phyloP scores from a whole-genome alignment of 495 filamentous ascomycete genomes.

The Talaromyces proteolyticus region DNA sequence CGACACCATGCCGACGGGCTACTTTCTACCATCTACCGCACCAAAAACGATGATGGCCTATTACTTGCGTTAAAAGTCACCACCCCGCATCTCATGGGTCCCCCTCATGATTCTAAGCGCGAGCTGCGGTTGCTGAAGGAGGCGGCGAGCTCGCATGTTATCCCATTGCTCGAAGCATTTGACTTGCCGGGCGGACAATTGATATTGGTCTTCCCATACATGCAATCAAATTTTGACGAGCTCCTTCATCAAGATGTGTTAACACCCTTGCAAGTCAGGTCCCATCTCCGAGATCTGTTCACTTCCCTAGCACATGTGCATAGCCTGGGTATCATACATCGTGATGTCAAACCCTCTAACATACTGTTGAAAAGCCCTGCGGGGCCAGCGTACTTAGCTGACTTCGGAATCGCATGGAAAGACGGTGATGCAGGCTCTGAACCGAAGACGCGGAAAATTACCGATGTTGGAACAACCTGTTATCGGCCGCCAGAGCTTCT shows the following conservation, averaged over 20 bases:
- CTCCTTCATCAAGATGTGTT: slow-evolving; percentile 49
- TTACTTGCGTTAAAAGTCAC: slow-evolving; percentile 84
- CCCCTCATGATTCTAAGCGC: slow-evolving; percentile 73
- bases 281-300: slow-evolving; percentile 62
- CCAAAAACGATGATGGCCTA: slow-evolving; percentile 24
- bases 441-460: slow-evolving; percentile 63
- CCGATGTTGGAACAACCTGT: slow-evolving; percentile 87
- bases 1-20: slow-evolving; percentile 67
- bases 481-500: slow-evolving; percentile 89
- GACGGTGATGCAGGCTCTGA: slow-evolving; percentile 56
- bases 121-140: slow-evolving; percentile 68
- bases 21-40: slow-evolving; percentile 77
- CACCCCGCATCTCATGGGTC: slow-evolving; percentile 59
- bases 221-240: slow-evolving; percentile 61
- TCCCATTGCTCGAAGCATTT: slow-evolving; percentile 68
- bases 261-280: slow-evolving; percentile 33
- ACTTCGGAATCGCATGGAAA: slow-evolving; percentile 91
- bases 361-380: slow-evolving; percentile 62
- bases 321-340: slow-evolving; percentile 70
- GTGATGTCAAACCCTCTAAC: slow-evolving; percentile 91
- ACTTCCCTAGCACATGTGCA: slow-evolving; percentile 69
- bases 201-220: slow-evolving; percentile 78
- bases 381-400: slow-evolving; percentile 73
- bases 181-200: slow-evolving; percentile 62
- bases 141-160: slow-evolving; percentile 42